Conservation (phyloP, 441 rosid genomes). For the Daphne laureola region DNA sequence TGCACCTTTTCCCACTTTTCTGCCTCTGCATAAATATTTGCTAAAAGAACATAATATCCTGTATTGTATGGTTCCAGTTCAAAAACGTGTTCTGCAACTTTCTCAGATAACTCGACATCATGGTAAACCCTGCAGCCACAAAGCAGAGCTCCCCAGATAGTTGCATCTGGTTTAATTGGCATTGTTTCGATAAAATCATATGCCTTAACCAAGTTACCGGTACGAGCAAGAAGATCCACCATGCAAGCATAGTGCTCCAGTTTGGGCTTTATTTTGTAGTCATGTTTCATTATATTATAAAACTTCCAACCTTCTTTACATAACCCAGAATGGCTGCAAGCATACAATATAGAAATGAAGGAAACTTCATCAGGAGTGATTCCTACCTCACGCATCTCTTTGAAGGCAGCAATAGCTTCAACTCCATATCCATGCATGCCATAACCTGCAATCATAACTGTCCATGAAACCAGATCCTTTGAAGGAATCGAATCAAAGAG, state of each 20-base stretch:
- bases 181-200: slow-evolving; percentile 43
- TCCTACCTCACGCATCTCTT: slow-evolving; percentile 37
- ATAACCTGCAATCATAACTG: slow-evolving; percentile 78
- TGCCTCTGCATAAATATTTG: slow-evolving; percentile 67
- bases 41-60: slow-evolving; percentile 53
- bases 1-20: slow-evolving; percentile 72
- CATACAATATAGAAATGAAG: slow-evolving; percentile 48
- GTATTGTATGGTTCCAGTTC: slow-evolving; percentile 68
- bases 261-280: slow-evolving; percentile 49
- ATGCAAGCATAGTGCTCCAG: slow-evolving; percentile 68
- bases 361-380: slow-evolving; percentile 51
- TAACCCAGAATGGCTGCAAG: slow-evolving; percentile 71
- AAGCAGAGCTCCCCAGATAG: slow-evolving; percentile 63
- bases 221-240: slow-evolving; percentile 67
- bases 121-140: slow-evolving; percentile 61
- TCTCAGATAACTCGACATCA: slow-evolving; percentile 61
- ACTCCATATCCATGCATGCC: slow-evolving; percentile 73
- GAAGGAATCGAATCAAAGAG: slow-evolving; percentile 48
- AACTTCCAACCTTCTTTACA: slow-evolving; percentile 68
- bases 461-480: slow-evolving; percentile 72
- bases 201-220: slow-evolving; percentile 48
- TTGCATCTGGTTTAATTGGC: slow-evolving; percentile 62
- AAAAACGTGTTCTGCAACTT: slow-evolving; percentile 59
- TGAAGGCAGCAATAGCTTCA: slow-evolving; percentile 48
- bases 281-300: slow-evolving; percentile 55